A percentile compares a stretch with the other conserved stretches of the same genome.
phyloP scores from a whole-genome alignment of 2,329 filamentous ascomycete genomes.

The Coniochaeta pulveracea region DNA sequence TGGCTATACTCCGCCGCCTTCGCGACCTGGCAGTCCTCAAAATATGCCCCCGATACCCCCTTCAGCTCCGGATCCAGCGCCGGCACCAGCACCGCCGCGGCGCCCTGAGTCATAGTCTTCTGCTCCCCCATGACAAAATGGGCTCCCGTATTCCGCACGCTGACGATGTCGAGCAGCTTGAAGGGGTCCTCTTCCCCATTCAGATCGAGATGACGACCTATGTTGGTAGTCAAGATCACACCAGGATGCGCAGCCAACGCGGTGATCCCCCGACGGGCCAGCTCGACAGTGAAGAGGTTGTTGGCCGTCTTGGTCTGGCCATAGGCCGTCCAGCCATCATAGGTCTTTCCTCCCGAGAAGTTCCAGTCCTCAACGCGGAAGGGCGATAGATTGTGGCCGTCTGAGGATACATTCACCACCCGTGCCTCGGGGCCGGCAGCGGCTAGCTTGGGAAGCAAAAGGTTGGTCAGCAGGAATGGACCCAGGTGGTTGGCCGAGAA shows the following conservation, averaged over 20 bases:
- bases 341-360: conserved; percentile 16
- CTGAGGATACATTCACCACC: conserved; percentile 29
- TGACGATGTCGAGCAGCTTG: background rate
- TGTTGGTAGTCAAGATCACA: conserved; percentile 7
- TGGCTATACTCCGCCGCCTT: conserved; percentile 5
- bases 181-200: background rate
- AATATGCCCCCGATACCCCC: conserved; percentile 9
- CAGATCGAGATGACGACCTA: conserved; percentile 7
- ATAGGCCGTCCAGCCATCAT: conserved; percentile 12
- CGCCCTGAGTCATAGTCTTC: conserved; percentile 3
- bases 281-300: conserved; percentile 13
- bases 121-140: conserved; percentile 7
- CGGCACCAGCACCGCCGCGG: conserved; percentile 22
- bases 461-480: conserved; percentile 33
- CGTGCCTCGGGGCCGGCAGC: conserved; percentile 17
- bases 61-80: conserved; percentile 23
- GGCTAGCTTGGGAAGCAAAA: conserved; percentile 30
- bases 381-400: conserved; percentile 15
- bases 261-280: conserved; percentile 10
- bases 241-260: conserved; percentile 11
- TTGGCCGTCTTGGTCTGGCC: conserved; percentile 19
- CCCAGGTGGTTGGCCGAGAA: conserved; percentile 33
- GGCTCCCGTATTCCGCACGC: conserved; percentile 1
- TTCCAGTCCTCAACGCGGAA: conserved; percentile 23
- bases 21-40: conserved; percentile 20